Evolutionary conservation across 2,329 filamentous ascomycete genomes (phyloP), one percentile per base, ranked within the genome.

Genomic region (Pyrenophora teres): DNA sequence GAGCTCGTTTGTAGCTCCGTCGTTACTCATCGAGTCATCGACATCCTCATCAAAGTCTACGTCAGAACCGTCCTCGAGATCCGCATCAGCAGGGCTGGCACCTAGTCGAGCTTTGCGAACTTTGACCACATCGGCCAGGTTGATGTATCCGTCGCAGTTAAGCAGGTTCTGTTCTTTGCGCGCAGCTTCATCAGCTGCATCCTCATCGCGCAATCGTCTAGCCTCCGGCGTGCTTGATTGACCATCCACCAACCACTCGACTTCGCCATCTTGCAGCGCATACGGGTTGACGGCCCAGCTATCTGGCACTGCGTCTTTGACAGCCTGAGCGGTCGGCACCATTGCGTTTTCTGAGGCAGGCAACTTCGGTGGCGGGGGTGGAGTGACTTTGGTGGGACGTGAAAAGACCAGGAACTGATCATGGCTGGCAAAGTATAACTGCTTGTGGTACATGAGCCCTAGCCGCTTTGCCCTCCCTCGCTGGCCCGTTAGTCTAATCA

Each of bases 331-430:
- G 32, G 78, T 78, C 2, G 85, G 85, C 12, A 86, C 73, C 39
- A 73, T 73, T 1, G 74, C 71, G 1, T 76, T 75, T 10, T 68
- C 65, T 10, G 74, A 69, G 13, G 73, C 74, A 6, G 76, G 76
- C 39, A 84, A 70, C 52, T 77, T 81, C 2, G 85, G 85, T 18
- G 82, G 82, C 27, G 83, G 79, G 3, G 85, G 84, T 6, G 85
- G 76, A 2, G 65, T 72, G 8, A 82, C 82, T 63, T 81, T 83
- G 2, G 83, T 79, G 9, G 86, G 86, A 45, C 80, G 78, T 51
- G 81, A 81, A 70, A 87, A 88, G 41, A 85, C 76, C 5, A 88
- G 71, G 52, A 80, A 85, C 54, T 86, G 83, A 60, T 87, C 82
- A 56, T 87, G 83, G 0, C 80, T 83, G 36, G 82, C 82, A 62